Evolutionary conservation across 1,139 yeast genomes (phyloP).

Genomic region (Geotrichum histeridarum): DNA sequence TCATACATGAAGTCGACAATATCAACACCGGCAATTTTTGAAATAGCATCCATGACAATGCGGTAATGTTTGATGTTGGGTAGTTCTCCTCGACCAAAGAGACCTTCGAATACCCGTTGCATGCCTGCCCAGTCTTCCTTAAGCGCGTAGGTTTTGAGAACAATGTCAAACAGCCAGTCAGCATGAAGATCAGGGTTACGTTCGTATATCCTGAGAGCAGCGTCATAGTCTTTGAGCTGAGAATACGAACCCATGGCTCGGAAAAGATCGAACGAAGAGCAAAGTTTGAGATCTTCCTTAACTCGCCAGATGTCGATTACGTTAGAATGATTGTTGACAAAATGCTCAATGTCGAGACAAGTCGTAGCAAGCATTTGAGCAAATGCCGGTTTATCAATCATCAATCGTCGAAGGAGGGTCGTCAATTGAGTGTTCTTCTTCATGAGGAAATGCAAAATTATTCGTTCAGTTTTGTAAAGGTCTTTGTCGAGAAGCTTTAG

Average conservation of each 20-base stretch:
- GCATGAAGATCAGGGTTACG: slow-evolving; percentile 33
- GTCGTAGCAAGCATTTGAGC: slow-evolving; percentile 23
- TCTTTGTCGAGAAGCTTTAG: slow-evolving; percentile 31
- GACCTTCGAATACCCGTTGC: slow-evolving; percentile 56
- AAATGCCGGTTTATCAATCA: slow-evolving; percentile 15
- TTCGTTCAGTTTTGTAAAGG: slow-evolving; percentile 19
- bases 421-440: slow-evolving; percentile 3
- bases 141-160: slow-evolving; percentile 45
- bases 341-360: slow-evolving; percentile 21
- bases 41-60: slow-evolving; percentile 59
- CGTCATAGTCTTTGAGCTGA: slow-evolving; percentile 40
- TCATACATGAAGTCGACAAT: slow-evolving; percentile 52
- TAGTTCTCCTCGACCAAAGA: slow-evolving; percentile 53
- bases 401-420: slow-evolving; percentile 8
- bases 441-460: slow-evolving; percentile 16
- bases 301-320: slow-evolving; percentile 21
- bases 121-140: slow-evolving; percentile 55
- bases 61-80: slow-evolving; percentile 59
- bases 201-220: slow-evolving; percentile 43
- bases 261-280: slow-evolving; percentile 28
- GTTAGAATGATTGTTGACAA: slow-evolving; percentile 6
- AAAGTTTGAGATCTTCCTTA: slow-evolving; percentile 18
- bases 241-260: slow-evolving; percentile 44
- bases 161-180: slow-evolving; percentile 27
- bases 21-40: slow-evolving; percentile 51